Percentiles rank a stretch among this genome's conserved stretches.
phyloP scores from a whole-genome alignment of 1,284 basidiomycete genomes.

The Boletus sp. region DNA sequence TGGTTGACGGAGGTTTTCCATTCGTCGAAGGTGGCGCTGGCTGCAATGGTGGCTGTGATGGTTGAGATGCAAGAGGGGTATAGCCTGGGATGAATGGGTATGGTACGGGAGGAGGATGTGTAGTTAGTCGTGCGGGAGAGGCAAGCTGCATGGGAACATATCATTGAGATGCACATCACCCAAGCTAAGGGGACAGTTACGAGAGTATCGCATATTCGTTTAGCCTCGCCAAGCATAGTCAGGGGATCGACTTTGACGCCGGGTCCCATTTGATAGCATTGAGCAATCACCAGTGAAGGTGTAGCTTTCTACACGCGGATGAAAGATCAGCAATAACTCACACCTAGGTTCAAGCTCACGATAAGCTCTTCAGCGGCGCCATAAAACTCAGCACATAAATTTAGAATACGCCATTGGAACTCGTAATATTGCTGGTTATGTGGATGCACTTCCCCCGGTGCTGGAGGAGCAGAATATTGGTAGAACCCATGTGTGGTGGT shows the following conservation, averaged over 20 bases:
- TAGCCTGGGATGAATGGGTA: conserved; percentile 52
- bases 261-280: conserved; percentile 76
- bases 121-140: conserved; percentile 67
- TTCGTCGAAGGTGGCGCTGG: conserved; percentile 36
- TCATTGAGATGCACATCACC: conserved; percentile 18
- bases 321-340: conserved; percentile 15
- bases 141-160: conserved; percentile 51
- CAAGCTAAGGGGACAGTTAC: conserved; percentile 45
- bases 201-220: conserved; percentile 73
- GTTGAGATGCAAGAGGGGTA: conserved; percentile 29
- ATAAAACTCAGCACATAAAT: conserved; percentile 82
- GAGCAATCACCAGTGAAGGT: conserved; percentile 70
- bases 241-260: conserved; percentile 71
- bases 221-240: conserved; percentile 71
- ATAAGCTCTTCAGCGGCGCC: conserved; percentile 81
- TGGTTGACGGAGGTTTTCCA: conserved; percentile 31
- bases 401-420: conserved; percentile 81
- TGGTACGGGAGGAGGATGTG: conserved; percentile 63
- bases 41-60: conserved; percentile 25
- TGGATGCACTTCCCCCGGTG: conserved; percentile 52
- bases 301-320: conserved; percentile 62
- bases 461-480: conserved; percentile 35
- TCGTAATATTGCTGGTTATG: conserved; percentile 80
- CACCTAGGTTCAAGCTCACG: conserved; percentile 49
- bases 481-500: conserved; percentile 33